A percentile compares a stretch with the other conserved stretches of the same genome.
phyloP scores from a whole-genome alignment of 2,329 filamentous ascomycete species.

The Lasiodiplodia sp. region DNA sequence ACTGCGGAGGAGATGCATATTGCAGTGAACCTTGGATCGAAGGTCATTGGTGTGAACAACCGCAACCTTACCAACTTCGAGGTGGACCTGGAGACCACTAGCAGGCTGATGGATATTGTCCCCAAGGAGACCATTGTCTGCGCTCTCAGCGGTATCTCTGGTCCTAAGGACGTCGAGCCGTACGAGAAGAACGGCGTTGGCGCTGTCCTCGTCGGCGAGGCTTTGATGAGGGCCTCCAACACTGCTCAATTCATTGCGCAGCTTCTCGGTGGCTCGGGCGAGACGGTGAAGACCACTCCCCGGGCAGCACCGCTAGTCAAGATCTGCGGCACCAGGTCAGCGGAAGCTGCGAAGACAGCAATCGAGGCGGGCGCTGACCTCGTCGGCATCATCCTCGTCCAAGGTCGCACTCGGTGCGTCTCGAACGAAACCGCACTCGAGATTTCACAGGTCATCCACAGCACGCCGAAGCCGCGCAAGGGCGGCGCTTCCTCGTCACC shows the following conservation, averaged over 20 bases:
- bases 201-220: conserved; percentile 92
- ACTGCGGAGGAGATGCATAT: conserved; percentile 91
- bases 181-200: conserved; percentile 91
- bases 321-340: conserved; percentile 89
- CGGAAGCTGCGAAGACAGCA: conserved; percentile 80
- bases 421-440: conserved; percentile 77
- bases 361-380: conserved; percentile 89
- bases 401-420: conserved; percentile 80
- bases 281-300: conserved; percentile 33
- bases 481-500: conserved; percentile 36
- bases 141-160: conserved; percentile 92
- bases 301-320: conserved; percentile 67
- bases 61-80: conserved; percentile 96
- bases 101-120: conserved; percentile 85
- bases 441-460: conserved; percentile 81
- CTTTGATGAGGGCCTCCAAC: conserved; percentile 90
- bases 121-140: conserved; percentile 87
- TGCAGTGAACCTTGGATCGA: conserved; percentile 83
- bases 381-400: conserved; percentile 90
- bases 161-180: conserved; percentile 83
- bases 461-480: conserved; percentile 48
- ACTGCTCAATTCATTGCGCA: conserved; percentile 83
- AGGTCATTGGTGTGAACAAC: conserved; percentile 97
- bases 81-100: conserved; percentile 92
- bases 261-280: conserved; percentile 69